Base-by-base conservation (phyloP, 805 yeast species). In the Ogataea ganodermae region DNA sequence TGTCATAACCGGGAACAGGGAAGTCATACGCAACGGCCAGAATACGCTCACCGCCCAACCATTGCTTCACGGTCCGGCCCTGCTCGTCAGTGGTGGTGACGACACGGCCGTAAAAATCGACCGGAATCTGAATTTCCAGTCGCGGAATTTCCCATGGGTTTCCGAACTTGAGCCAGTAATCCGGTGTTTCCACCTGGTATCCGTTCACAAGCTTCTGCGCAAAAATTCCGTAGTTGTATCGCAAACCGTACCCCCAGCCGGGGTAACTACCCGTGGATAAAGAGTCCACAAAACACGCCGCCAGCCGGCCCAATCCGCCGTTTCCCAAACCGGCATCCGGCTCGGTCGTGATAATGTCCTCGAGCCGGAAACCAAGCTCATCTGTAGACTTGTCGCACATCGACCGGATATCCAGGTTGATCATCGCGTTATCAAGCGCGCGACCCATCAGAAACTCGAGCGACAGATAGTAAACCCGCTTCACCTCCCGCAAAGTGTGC, bases 281-380 rank as follows among this genome's bases (percentile, higher is more conserved):
- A 1, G 96, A 89, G 70, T 91, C 97, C 40, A 90, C 80, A 64
- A 89, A 90, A 69, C 97, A 91, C 17, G 97, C 96, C 18, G 97
- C 97, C 62, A 90, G 75, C 65, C 97, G 81, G 53, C 97, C 97
- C 47, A 90, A 73, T 54, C 97, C 97, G 63, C 97, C 97, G 62
- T 91, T 91, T 61, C 97, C 97, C 46, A 90, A 76, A 21, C 90
- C 97, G 9, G 97, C 96, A 68, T 90, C 97, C 0, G 95, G 94
- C 69, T 90, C 97, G 60, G 86, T 82, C 42, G 83, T 82, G 57
- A 91, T 72, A 23, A 90, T 76, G 59, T 90, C 97, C 69, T 91
- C 97, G 54, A 90, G 70, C 51, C 83, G 81, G 77, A 90, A 90
- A 9, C 97, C 97, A 57, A 91, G 76, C 45, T 88, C 89, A 44